phyloP scores from a whole-genome alignment of 2,329 filamentous ascomycete species.

The Penicillium brasilianum region DNA sequence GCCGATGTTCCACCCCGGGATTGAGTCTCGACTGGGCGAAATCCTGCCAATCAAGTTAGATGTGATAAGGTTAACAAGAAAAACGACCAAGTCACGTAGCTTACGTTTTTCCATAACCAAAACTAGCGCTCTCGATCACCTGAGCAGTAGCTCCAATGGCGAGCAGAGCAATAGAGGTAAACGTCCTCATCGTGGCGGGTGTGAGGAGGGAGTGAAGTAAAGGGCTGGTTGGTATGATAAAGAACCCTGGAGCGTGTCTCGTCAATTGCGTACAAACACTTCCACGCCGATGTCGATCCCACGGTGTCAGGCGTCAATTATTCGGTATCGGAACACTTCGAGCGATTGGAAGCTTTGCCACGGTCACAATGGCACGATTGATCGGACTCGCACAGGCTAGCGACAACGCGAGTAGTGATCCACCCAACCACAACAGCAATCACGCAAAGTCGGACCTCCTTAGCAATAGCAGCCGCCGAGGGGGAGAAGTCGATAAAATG shows the following conservation, averaged over 20 bases:
- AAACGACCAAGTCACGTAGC: constrained; percentile 18
- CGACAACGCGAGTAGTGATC: constrained; percentile 47
- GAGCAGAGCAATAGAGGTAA: constrained; percentile 50
- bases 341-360: constrained; percentile 9
- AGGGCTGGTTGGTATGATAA: constrained; percentile 14
- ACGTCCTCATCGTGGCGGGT: constrained; percentile 45
- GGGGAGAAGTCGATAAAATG: constrained; percentile 59
- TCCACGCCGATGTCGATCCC: not conserved
- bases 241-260: constrained; percentile 6
- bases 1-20: constrained; percentile 62
- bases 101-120: constrained; percentile 72
- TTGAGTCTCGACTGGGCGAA: constrained; percentile 57
- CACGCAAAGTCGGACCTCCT: constrained; percentile 57
- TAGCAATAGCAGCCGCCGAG: constrained; percentile 54
- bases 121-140: constrained; percentile 75
- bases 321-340: constrained; percentile 8
- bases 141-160: constrained; percentile 64
- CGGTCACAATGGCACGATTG: constrained; percentile 22
- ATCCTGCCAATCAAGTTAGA: constrained; percentile 55
- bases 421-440: constrained; percentile 57
- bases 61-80: not conserved
- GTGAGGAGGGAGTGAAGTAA: constrained; percentile 12
- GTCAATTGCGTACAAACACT: constrained; percentile 10
- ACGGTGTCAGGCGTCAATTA: constrained; percentile 12
- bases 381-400: constrained; percentile 36